Percentiles rank a stretch among this genome's conserved stretches.
Conservation (phyloP, 2,329 filamentous ascomycete species). For the Amauroascus verrucosus region DNA sequence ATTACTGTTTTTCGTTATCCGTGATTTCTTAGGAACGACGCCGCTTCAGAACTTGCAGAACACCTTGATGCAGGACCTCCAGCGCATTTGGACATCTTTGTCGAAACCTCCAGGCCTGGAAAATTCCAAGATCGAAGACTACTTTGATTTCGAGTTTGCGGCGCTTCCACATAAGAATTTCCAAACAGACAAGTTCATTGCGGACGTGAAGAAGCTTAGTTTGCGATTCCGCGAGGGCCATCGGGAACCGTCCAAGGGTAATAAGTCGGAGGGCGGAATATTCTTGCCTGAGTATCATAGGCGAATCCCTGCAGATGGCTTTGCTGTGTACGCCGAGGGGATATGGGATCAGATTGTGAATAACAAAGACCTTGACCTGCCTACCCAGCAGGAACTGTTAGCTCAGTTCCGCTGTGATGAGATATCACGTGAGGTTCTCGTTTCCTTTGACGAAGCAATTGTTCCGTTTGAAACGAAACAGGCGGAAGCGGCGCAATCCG, state of each 20-base stretch:
- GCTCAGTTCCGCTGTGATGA: constrained; percentile 98
- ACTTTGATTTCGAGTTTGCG: constrained; percentile 97
- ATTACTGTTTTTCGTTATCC: constrained; percentile 95
- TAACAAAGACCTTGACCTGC: constrained; percentile 95
- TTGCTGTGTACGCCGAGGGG: constrained; percentile 82
- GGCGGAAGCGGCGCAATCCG: constrained; percentile 60
- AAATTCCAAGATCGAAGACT: constrained; percentile 81
- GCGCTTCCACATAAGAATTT: constrained; percentile 94
- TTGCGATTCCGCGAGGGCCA: constrained; percentile 73
- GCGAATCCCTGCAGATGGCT: constrained; percentile 92
- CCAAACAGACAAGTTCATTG: constrained; percentile 79
- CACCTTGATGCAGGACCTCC: constrained; percentile 81
- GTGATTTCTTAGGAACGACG: constrained; percentile 87
- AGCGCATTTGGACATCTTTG: constrained; percentile 83
- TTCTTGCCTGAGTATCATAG: constrained; percentile 93
- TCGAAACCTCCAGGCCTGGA: constrained; percentile 87
- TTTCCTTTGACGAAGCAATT: constrained; percentile 73
- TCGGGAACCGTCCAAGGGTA: constrained; percentile 54
- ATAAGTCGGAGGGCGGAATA: constrained; percentile 66
- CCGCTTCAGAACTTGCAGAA: constrained; percentile 81
- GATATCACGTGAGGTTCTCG: constrained; percentile 78
- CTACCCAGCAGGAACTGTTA: constrained; percentile 91
- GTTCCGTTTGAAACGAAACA: constrained; percentile 78
- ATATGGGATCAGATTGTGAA: constrained; percentile 98
- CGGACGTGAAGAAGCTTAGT: constrained; percentile 69